These are phyloP conservation scores for Colletotrichum gloeosporioides DNA, from an alignment of 2,329 filamentous ascomycete species.

Conservation along the genomic window DNA sequence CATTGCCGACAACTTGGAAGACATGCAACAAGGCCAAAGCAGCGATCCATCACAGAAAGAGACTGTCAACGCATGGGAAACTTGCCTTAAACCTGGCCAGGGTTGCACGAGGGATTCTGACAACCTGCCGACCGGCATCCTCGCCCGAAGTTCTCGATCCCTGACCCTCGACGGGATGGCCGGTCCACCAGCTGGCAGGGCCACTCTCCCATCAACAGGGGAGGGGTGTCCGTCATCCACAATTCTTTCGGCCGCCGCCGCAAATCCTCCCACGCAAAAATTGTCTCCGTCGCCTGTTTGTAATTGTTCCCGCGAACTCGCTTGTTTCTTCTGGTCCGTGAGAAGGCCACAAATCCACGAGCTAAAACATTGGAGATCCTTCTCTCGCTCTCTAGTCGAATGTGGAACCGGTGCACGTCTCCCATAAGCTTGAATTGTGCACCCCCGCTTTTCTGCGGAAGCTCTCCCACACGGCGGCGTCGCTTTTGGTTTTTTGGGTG, in stretches of 20 bases:
- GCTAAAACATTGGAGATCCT: background rate
- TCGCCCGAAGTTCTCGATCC: background rate
- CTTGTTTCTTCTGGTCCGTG: background rate
- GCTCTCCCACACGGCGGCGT: background rate
- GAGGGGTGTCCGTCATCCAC: background rate
- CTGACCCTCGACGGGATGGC: background rate
- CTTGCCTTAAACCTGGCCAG: background rate
- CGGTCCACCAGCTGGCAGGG: background rate
- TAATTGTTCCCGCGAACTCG: background rate
- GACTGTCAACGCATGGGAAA: background rate
- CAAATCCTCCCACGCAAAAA: background rate
- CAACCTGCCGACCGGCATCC: background rate
- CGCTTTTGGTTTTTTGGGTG: background rate
- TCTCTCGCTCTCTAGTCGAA: background rate
- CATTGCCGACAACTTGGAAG: background rate
- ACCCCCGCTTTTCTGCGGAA: background rate
- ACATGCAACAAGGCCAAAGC: background rate
- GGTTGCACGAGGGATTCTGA: background rate
- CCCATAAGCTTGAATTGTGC: background rate
- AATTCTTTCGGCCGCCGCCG: background rate
- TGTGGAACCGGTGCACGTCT: background rate
- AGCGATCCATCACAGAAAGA: background rate
- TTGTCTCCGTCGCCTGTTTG: background rate
- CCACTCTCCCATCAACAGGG: background rate
- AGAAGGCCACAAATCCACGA: background rate